Percentiles rank a stretch among this genome's conserved stretches.
These are phyloP conservation scores for Pythium monospermum DNA, from an alignment of 352 stramenopile species.

Conservation along the genomic window DNA sequence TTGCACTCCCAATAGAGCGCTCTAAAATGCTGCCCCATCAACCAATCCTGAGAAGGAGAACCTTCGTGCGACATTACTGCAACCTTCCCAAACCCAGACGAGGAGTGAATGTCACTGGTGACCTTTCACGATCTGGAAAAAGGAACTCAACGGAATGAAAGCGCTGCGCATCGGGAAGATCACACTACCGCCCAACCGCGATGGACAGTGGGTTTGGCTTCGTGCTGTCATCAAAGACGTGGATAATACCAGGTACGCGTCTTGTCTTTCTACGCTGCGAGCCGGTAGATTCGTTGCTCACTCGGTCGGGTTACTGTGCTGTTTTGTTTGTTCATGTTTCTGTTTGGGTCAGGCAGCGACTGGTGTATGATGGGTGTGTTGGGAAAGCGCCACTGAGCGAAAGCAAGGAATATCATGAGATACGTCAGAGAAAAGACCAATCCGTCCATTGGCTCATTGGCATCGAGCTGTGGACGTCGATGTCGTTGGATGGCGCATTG, in stretches of 20 bases:
- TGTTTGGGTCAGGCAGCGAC: no score
- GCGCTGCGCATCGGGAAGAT: slow-evolving; percentile 2
- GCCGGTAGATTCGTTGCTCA: no score
- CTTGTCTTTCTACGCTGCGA: no score
- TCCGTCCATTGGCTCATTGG: not conserved
- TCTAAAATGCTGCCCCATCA: slow-evolving; percentile 8
- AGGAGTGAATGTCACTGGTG: not conserved
- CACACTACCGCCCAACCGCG: not conserved
- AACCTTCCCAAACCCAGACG: no score
- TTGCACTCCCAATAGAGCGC: slow-evolving; percentile 22
- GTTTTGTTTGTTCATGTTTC: no score
- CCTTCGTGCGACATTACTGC: slow-evolving; percentile 24
- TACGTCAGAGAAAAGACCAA: not conserved
- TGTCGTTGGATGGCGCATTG: slow-evolving; percentile 4
- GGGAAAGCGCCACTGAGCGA: not conserved
- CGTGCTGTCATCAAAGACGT: not conserved
- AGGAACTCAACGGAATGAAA: no score
- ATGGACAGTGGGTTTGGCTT: slow-evolving; percentile 2
- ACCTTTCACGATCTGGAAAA: no score
- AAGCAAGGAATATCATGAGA: not conserved
- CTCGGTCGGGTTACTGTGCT: not conserved
- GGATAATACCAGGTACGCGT: not conserved
- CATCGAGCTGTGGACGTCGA: slow-evolving; percentile 4
- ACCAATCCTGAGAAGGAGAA: slow-evolving; percentile 17
- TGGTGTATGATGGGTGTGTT: not conserved